A percentile compares a stretch with the other conserved stretches of the same genome.
Evolutionary conservation across 148 eudicot genomes (phyloP).

Genomic region (Arbutus unedo): DNA sequence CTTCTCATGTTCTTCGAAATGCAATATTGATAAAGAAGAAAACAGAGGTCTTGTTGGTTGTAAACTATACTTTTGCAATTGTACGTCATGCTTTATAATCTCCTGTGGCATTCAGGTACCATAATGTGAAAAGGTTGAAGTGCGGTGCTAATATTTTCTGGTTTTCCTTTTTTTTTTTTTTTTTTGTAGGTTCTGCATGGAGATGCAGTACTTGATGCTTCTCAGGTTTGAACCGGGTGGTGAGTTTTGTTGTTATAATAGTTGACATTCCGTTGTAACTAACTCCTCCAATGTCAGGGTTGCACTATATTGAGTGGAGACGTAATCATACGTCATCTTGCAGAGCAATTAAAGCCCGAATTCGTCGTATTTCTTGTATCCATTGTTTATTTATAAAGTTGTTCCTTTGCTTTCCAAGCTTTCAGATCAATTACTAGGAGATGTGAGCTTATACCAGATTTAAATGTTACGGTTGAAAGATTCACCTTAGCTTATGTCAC

Average conservation of each 20-base stretch:
- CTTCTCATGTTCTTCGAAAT: not conserved
- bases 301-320: constrained; percentile 98
- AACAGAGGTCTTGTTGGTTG: not conserved
- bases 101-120: not conserved
- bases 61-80: not conserved
- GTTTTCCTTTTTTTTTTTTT: too few relatives aligned
- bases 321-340: constrained; percentile 85
- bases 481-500: not conserved
- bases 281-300: constrained; percentile 41
- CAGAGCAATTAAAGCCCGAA: constrained; percentile 66
- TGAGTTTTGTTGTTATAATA: constrained; percentile 7
- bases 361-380: constrained; percentile 97
- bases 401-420: not conserved
- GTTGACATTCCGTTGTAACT: constrained; percentile 16
- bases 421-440: constrained; percentile 3
- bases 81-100: not conserved
- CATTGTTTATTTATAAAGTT: constrained; percentile 15
- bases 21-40: not conserved
- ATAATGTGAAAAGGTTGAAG: not conserved
- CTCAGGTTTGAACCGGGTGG: constrained; percentile 47
- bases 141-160: constrained; percentile 1
- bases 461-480: not conserved
- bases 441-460: constrained; percentile 5
- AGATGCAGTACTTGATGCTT: constrained; percentile 84
- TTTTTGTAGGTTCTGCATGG: constrained; percentile 82